A percentile compares a stretch with the other conserved stretches of the same genome.
Evolutionary conservation across 805 yeast species (phyloP).

Genomic region (Pichia rugopelliculosa): DNA sequence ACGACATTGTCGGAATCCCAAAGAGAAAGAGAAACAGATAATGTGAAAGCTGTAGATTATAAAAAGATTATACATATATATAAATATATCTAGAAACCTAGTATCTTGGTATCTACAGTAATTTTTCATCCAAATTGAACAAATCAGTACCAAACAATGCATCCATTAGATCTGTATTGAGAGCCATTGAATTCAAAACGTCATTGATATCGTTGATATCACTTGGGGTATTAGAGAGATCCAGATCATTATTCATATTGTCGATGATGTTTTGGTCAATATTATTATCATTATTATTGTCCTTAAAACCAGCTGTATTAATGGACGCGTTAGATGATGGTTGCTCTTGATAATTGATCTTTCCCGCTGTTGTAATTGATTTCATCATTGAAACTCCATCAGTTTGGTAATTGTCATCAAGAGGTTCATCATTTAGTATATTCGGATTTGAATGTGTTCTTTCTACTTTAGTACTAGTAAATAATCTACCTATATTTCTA

Average conservation of each 20-base stretch:
- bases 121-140: conserved; percentile 3
- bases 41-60: too few relatives aligned
- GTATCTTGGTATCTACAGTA: not conserved
- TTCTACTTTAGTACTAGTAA: not conserved
- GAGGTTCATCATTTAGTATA: not conserved
- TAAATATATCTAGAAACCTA: not conserved
- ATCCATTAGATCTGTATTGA: conserved; percentile 28
- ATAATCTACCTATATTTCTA: not conserved
- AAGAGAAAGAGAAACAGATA: too few relatives aligned
- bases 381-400: not conserved
- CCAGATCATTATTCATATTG: not conserved
- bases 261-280: not conserved
- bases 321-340: not conserved
- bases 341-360: not conserved
- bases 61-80: not conserved
- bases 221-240: not conserved
- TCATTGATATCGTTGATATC: conserved; percentile 22
- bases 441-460: not conserved
- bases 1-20: too few relatives aligned
- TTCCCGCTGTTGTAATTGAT: not conserved
- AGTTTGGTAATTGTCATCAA: not conserved
- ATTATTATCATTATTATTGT: not conserved
- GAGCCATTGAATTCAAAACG: conserved; percentile 21
- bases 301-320: not conserved
- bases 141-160: conserved; percentile 26